Base-by-base conservation (phyloP, 2,329 filamentous ascomycete species). In the Amylocarpus encephaloides region DNA sequence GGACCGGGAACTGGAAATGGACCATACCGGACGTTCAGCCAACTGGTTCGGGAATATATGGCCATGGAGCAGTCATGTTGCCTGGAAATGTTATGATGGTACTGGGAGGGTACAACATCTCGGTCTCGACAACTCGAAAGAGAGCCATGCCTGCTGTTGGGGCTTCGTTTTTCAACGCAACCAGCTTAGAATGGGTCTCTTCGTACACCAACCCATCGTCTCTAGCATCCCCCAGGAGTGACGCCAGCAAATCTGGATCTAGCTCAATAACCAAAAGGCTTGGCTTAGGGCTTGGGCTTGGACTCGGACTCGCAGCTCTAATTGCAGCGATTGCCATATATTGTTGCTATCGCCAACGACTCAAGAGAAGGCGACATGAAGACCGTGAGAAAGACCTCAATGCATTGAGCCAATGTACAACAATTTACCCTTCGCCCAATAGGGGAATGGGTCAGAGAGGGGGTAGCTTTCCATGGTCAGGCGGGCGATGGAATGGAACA, bases 1-100 rank as follows among this genome's bases (percentile, higher is more conserved):
- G 80, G 1, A 80, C 79, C 56, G 82, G 80, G 11, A 73, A 79
- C 30, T 92, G 88, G 88, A 69, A 73, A 54, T 93, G 88, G 87
- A 73, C 70, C 1, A 70, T 86, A 1, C 86, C 87, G 0, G 49
- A 49, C 16, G 54, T 58, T 29, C 61, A 67, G 76, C 63, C 76
- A 71, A 1, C 63, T 66, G 12, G 71, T 65, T 52, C 56, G 1
- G 79, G 76, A 0, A 67, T 84, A 0, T 85, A 79, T 60, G 82
- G 82, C 0, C 82, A 86, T 58, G 82, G 80, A 1, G 80, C 82
- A 1, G 75, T 73, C 1, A 69, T 85, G 48, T 66, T 86, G 3
- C 82, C 82, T 0, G 82, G 82, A 2, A 84, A 85, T 56, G 73
- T 85, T 2, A 82, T 86, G 78, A 79, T 85, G 75, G 71, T 85